These are phyloP conservation scores for Alternaria metachromatica DNA, from an alignment of 2,329 filamentous ascomycete species.

Conservation along the genomic window DNA sequence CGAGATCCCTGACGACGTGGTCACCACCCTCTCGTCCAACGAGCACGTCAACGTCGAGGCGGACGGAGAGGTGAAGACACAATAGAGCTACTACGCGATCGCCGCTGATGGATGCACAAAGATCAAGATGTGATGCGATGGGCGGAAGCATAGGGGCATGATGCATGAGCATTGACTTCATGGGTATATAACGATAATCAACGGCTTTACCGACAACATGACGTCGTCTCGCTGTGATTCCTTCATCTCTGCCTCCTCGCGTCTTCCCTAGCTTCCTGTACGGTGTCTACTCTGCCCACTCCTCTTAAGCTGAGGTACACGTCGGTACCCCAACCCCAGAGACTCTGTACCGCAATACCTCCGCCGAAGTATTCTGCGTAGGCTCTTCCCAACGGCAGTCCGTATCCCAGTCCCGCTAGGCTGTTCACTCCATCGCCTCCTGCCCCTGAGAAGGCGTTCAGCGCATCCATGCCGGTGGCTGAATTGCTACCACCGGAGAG, in stretches of 20 bases:
- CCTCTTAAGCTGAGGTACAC: constrained; percentile 69
- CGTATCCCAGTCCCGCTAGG: constrained; percentile 89
- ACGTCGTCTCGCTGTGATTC: neutral
- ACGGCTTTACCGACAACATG: neutral
- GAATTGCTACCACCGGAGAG: constrained; percentile 48
- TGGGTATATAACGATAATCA: constrained; percentile 10
- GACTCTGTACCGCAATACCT: constrained; percentile 90
- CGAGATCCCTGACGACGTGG: constrained; percentile 70
- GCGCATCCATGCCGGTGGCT: constrained; percentile 62
- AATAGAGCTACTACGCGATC: constrained; percentile 59
- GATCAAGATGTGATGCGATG: constrained; percentile 7
- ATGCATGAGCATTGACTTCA: constrained; percentile 4
- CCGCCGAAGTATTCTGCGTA: constrained; percentile 99
- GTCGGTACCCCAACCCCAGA: constrained; percentile 89
- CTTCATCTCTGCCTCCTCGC: constrained; percentile 6
- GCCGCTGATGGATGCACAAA: constrained; percentile 6
- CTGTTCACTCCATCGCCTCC: constrained; percentile 77
- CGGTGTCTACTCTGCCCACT: constrained; percentile 56
- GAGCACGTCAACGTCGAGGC: constrained; percentile 80
- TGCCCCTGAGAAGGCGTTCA: constrained; percentile 76
- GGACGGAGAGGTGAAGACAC: constrained; percentile 73
- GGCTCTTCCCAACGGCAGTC: constrained; percentile 84
- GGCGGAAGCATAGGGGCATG: neutral
- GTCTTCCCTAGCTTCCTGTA: constrained; percentile 3
- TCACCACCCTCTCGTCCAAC: constrained; percentile 70